phyloP scores from a whole-genome alignment of 2,329 filamentous ascomycete genomes.

The Stagonosporopsis tanaceti region DNA sequence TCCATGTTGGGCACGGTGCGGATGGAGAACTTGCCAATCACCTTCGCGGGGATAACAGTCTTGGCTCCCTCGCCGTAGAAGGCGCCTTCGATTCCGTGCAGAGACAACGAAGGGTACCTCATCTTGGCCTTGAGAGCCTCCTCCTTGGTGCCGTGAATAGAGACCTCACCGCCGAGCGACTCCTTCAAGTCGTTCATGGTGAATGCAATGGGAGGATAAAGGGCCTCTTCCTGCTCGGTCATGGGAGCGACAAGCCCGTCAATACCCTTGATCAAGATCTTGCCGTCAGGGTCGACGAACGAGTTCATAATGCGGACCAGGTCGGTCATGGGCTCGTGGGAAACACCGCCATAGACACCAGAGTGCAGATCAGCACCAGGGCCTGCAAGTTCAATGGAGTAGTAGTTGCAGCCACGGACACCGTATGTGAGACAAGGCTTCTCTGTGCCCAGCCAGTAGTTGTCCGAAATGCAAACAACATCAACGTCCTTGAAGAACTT shows the following conservation, averaged over 20 bases:
- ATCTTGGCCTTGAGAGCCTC: conserved; percentile 93
- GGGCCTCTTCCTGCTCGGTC: conserved; percentile 81
- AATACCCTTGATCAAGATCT: conserved; percentile 93
- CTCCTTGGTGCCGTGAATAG: conserved; percentile 89
- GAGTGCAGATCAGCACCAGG: conserved; percentile 94
- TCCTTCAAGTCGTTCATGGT: conserved; percentile 96
- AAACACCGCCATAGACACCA: conserved; percentile 94
- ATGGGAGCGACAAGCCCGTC: conserved; percentile 91
- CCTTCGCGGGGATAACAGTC: conserved; percentile 98
- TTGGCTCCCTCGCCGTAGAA: conserved; percentile 94
- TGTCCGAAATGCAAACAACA: conserved; percentile 97
- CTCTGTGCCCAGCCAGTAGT: conserved; percentile 99
- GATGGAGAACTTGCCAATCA: conserved; percentile 98
- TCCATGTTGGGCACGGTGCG: conserved; percentile 98
- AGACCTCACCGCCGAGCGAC: conserved; percentile 86
- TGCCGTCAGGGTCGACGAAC: conserved; percentile 88
- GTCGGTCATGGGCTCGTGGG: conserved; percentile 98
- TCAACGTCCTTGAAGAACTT: conserved; percentile 95
- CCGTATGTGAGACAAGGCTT: conserved; percentile 98
- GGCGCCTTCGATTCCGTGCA: conserved; percentile 94
- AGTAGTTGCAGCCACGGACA: conserved; percentile 97
- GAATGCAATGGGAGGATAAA: conserved; percentile 93
- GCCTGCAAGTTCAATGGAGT: conserved; percentile 87
- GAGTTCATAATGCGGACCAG: conserved; percentile 81
- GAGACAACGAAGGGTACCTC: conserved; percentile 90